These are phyloP conservation scores for Ceratobasidium sp. DNA, from an alignment of 1,284 basidiomycete genomes.

Conservation along the genomic window DNA sequence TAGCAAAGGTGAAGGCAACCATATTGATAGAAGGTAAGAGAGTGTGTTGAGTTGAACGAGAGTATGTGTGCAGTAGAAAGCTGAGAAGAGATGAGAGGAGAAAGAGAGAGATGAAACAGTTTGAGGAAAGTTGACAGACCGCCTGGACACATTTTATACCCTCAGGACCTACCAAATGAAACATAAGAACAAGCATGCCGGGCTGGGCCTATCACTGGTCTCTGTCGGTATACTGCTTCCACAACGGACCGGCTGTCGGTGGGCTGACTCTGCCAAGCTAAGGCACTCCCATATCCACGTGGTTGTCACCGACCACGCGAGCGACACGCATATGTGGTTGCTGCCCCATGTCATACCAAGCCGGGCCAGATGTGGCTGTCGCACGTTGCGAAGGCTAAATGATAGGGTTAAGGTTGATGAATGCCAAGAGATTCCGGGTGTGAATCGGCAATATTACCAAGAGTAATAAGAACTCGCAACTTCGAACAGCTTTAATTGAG, in stretches of 20 bases:
- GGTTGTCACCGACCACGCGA: background rate
- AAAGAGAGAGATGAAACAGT: conserved; percentile 24
- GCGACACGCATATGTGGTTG: background rate
- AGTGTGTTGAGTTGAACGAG: conserved; percentile 25
- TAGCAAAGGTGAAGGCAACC: conserved; percentile 33
- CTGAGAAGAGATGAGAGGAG: background rate
- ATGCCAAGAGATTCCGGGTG: too few relatives aligned
- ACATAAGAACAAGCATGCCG: background rate
- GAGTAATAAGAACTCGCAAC: too few relatives aligned
- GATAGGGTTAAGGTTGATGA: background rate
- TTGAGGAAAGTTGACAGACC: background rate
- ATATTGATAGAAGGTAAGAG: conserved; percentile 9
- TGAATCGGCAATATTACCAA: too few relatives aligned
- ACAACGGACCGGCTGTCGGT: conserved; percentile 28
- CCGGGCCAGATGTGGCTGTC: background rate
- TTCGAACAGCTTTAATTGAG: too few relatives aligned
- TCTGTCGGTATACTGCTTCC: background rate
- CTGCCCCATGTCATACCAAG: background rate
- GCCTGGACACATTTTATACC: conserved; percentile 10
- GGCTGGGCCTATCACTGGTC: background rate
- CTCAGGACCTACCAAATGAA: background rate
- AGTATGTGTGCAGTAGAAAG: conserved; percentile 10
- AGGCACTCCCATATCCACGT: background rate
- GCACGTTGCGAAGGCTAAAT: background rate
- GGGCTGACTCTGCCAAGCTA: conserved; percentile 16